These are phyloP conservation scores for sweet orange (Citrus sinensis) DNA, from an alignment of 345 rosid genomes.

Conservation along the genomic window DNA sequence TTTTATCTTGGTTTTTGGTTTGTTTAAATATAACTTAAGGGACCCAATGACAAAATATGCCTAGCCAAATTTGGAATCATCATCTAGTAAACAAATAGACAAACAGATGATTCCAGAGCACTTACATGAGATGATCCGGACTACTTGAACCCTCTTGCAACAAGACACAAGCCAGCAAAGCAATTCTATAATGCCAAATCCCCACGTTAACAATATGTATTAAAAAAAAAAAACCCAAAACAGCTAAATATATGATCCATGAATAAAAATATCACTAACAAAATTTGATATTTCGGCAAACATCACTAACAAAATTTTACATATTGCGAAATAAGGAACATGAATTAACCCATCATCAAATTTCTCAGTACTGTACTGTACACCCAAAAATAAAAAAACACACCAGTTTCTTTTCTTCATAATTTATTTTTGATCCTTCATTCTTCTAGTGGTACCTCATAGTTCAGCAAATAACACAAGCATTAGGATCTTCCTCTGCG, in stretches of 20 bases:
- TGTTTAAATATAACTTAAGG: too few species aligned
- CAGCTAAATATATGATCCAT: neutral
- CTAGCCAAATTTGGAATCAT: neutral
- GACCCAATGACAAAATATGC: too few species aligned
- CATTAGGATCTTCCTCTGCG: slow-evolving; percentile 37
- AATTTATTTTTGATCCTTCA: neutral
- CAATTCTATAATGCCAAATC: neutral
- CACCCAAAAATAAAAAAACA: too few species aligned
- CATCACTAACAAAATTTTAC: neutral
- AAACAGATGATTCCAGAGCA: neutral
- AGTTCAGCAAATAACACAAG: slow-evolving; percentile 40
- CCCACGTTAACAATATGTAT: neutral
- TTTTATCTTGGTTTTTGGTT: too few species aligned
- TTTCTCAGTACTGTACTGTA: neutral
- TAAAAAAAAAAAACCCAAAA: neutral
- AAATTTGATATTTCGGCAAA: neutral
- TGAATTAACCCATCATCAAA: neutral
- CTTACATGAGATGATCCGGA: neutral
- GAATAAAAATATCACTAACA: neutral
- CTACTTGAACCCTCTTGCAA: neutral
- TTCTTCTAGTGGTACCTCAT: neutral
- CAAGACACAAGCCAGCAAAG: neutral
- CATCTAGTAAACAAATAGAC: neutral
- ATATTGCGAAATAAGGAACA: neutral
- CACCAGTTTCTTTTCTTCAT: too few species aligned